Percentiles rank a stretch among this genome's conserved stretches.
These are phyloP conservation scores for Colletotrichum theobromicola DNA, from an alignment of 2,329 filamentous ascomycete species.

Conservation along the genomic window DNA sequence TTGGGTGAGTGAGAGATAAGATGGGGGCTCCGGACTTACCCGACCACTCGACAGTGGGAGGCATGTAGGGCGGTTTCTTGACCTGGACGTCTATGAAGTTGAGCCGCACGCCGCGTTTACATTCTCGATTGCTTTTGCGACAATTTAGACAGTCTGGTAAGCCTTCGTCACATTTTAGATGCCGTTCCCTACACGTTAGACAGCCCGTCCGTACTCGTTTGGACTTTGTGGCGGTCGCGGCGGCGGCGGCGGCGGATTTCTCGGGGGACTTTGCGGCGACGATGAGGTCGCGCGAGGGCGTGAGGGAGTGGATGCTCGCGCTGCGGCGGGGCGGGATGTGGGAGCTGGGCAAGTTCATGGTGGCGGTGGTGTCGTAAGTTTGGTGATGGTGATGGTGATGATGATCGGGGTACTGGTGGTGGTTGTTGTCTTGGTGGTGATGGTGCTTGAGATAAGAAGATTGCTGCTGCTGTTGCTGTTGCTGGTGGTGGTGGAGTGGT, in stretches of 20 bases:
- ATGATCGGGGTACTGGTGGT: conserved; percentile 28
- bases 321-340: conserved; percentile 23
- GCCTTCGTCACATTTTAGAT: conserved; percentile 89
- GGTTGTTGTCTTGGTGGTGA: neutral
- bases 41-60: conserved; percentile 68
- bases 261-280: conserved; percentile 13
- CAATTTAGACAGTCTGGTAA: conserved; percentile 74
- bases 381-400: conserved; percentile 28
- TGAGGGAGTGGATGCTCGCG: conserved; percentile 21
- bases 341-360: conserved; percentile 23
- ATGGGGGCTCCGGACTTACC: conserved; percentile 42
- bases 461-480: conserved; percentile 24
- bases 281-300: conserved; percentile 17
- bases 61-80: conserved; percentile 68
- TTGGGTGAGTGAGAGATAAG: neutral
- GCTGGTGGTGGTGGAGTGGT: conserved; percentile 19
- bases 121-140: conserved; percentile 83
- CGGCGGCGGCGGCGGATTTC: conserved; percentile 15
- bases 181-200: conserved; percentile 85
- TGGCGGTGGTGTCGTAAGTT: conserved; percentile 21
- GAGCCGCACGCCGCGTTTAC: conserved; percentile 83
- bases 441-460: conserved; percentile 24
- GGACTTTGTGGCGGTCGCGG: conserved; percentile 59
- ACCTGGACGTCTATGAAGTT: conserved; percentile 91
- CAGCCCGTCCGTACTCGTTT: conserved; percentile 90